Base-by-base conservation (phyloP, 1,284 basidiomycete genomes). In the Leccinum ponderosum region DNA sequence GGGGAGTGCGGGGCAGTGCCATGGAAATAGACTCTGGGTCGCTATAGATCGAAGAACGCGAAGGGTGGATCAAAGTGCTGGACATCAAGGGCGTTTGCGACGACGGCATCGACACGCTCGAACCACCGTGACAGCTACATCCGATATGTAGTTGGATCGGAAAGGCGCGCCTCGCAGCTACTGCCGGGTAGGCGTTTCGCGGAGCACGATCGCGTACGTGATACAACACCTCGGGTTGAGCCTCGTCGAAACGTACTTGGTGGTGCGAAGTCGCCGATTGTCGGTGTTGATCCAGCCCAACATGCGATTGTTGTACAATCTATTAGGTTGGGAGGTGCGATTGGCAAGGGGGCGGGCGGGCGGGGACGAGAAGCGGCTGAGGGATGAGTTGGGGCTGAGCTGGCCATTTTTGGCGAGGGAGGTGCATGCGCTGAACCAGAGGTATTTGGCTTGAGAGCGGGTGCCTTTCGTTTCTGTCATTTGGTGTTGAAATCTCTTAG, bases 91-190 rank as follows among this genome's bases (percentile, higher is more conserved):
- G 27, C 27, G 27, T 27, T 27, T 27, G 27, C 27, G 51, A 53
- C 51, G 51, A 53, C 29, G 51, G 51, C n/a, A 53, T 53, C n/a
- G 51, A 53, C n/a, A 53, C 29, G n/a, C 51, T 53, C 27, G 29
- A 53, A 53, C 51, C 51, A 27, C 25, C 22, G 22, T 22, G 22
- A 11, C 51, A 53, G 25, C 29, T 53, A 31, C 29, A 52, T 25
- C 51, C 51, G 5, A 52, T 52, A n/a, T 52, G 51, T 17, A 52
- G 9, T 11, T 20, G 51, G 51, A 52, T 52, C 27, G 51, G 12
- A 31, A 52, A 17, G 11, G 15, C 51, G 31, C 27, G 51, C n/a
- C 51, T 33, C 11, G 29, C 51, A 52, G 51, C 27, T 52, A n/a
- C 11, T 52, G 51, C 15, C 51, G 6, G 27, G 51, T 52, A 6